A percentile compares a stretch with the other conserved stretches of the same genome.
phyloP scores from a whole-genome alignment of 176 grass and related monocot species.

The Oryza rufipogon region DNA sequence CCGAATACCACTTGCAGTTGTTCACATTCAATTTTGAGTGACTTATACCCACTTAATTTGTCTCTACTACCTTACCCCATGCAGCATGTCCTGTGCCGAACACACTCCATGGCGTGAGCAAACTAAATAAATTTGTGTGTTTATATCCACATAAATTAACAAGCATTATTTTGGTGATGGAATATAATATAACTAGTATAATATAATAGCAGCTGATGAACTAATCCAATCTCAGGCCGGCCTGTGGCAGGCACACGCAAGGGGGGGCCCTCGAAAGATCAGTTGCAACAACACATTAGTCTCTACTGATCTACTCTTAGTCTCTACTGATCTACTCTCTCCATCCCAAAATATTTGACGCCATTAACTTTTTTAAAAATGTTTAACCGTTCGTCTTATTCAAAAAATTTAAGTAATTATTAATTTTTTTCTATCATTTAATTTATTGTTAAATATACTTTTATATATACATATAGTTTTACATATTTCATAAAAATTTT shows the following conservation, averaged over 20 bases:
- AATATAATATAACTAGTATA: too few relatives aligned
- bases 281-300: neutral
- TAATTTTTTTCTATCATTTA: too few relatives aligned
- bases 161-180: neutral
- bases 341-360: too few relatives aligned
- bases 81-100: slow-evolving; percentile 13
- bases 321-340: neutral
- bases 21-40: neutral
- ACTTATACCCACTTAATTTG: slow-evolving; percentile 28
- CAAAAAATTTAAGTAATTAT: too few relatives aligned
- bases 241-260: slow-evolving; percentile 51
- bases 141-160: neutral
- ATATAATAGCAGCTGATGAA: slow-evolving; percentile 10
- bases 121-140: neutral
- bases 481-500: too few relatives aligned
- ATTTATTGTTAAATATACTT: too few relatives aligned
- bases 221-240: neutral
- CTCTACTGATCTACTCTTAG: neutral
- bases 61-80: neutral
- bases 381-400: too few relatives aligned
- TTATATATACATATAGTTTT: too few relatives aligned
- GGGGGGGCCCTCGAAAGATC: slow-evolving; percentile 8
- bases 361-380: too few relatives aligned
- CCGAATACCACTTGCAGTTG: slow-evolving; percentile 23
- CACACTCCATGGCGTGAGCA: slow-evolving; percentile 8